phyloP scores from a whole-genome alignment of 1,139 yeast species.

The Schwanniomyces etchellsii region DNA sequence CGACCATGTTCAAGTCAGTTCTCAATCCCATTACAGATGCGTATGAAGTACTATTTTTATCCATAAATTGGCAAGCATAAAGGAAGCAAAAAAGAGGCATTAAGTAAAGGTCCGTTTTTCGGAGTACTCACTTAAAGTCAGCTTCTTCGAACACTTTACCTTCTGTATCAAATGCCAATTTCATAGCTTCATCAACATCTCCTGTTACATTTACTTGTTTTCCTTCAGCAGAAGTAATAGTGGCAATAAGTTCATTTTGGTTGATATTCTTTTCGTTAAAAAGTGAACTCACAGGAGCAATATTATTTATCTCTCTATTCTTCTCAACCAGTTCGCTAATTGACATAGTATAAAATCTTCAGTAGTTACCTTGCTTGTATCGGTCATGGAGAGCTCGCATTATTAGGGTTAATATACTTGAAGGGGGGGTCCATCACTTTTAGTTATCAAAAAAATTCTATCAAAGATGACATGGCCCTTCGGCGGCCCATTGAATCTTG shows the following conservation, averaged over 20 bases:
- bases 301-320: too few species aligned
- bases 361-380: too few species aligned
- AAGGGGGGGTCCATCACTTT: too few species aligned
- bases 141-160: conserved; percentile 1
- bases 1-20: conserved; percentile 41
- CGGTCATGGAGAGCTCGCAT: too few species aligned
- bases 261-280: conserved; percentile 7
- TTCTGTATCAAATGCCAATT: conserved; percentile 13
- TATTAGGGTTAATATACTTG: too few species aligned
- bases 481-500: too few species aligned
- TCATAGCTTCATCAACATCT: conserved; percentile 32
- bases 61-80: conserved; percentile 56
- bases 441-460: too few species aligned
- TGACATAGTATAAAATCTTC: too few species aligned
- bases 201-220: conserved; percentile 17
- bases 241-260: conserved; percentile 14
- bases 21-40: conserved; percentile 58
- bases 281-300: conserved; percentile 19
- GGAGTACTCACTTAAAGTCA: conserved; percentile 2
- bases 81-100: conserved; percentile 51
- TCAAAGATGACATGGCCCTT: too few species aligned
- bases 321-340: too few species aligned
- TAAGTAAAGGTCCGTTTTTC: conserved; percentile 49
- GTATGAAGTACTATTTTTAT: conserved; percentile 49
- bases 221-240: conserved; percentile 22